Evolutionary conservation across 345 rosid species (phyloP), one percentile per base, ranked within the genome.

Genomic region (Salix koriyanagi): DNA sequence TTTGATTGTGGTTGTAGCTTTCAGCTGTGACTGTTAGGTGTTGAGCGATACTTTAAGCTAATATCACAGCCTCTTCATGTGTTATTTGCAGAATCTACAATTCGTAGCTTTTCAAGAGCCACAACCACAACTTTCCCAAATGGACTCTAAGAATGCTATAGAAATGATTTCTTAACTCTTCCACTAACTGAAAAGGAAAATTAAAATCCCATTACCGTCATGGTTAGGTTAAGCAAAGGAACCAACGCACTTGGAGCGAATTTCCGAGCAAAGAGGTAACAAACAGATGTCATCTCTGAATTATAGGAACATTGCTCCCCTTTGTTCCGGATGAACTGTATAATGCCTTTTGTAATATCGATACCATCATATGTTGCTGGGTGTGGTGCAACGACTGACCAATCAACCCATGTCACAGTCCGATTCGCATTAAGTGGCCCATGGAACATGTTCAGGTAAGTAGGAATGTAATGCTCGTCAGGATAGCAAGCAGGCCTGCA

Each of bases 401-500:
- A 94, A 75, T 94, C 88, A 2, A 94, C 98, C 94, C 96, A 91
- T 16, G 98, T 94, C 71, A 92, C 92, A 0, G 84, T 90, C 77
- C 97, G 84, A 67, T 94, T 94, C 0, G 97, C 87, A 71, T 79
- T 92, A 60, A 83, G 74, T 5, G 90, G 76, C 62, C 97, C 97
- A 1, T 92, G 91, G 85, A 91, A 89, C 85, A 94, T 92, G 87
- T 94, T 90, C 72, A 92, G 69, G 83, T 81, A 88, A 34, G 98
- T 94, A 0, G 97, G 94, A 69, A 94, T 86, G 84, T 89, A 94
- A 84, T 94, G 98, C 80, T 94, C 98, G 30, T 94, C 98, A 0
- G 98, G 97, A 70, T 92, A 92, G 85, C 98, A 94, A 52, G 97
- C 96, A 56, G 98, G 98, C 85, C 75, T 86, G 67, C 98, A 94